Conservation (phyloP, 495 filamentous ascomycete genomes). For the Tuber indicum region DNA sequence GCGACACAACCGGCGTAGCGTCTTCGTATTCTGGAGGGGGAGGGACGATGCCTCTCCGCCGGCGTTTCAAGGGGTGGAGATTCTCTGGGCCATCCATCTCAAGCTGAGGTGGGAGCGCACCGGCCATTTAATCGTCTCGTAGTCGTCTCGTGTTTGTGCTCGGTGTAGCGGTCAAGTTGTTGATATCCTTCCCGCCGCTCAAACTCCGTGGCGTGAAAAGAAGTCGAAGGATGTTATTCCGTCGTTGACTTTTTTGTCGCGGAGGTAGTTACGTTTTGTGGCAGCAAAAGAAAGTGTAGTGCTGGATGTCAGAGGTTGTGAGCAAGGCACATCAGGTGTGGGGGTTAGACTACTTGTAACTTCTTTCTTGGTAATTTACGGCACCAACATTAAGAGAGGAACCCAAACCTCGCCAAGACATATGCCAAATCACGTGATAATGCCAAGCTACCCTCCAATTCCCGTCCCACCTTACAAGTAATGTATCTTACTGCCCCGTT, state of each 20-base stretch:
- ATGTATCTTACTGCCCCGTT: neutral
- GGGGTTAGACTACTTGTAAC: neutral
- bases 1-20: slow-evolving; percentile 36
- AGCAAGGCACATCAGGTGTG: neutral
- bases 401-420: neutral
- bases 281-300: neutral
- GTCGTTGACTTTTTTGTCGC: neutral
- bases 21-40: slow-evolving; percentile 21
- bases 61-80: slow-evolving; percentile 32
- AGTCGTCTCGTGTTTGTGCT: neutral
- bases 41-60: slow-evolving; percentile 30
- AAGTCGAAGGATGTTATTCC: neutral
- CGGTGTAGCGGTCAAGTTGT: neutral
- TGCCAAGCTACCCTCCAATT: neutral
- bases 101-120: neutral
- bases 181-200: neutral
- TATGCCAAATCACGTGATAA: neutral
- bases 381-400: neutral
- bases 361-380: neutral
- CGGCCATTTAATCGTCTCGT: neutral
- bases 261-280: neutral
- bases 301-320: neutral
- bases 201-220: neutral
- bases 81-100: slow-evolving; percentile 11
- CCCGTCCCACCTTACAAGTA: neutral